Conservation (phyloP, 1,139 yeast genomes). For the Diutina catenulata region DNA sequence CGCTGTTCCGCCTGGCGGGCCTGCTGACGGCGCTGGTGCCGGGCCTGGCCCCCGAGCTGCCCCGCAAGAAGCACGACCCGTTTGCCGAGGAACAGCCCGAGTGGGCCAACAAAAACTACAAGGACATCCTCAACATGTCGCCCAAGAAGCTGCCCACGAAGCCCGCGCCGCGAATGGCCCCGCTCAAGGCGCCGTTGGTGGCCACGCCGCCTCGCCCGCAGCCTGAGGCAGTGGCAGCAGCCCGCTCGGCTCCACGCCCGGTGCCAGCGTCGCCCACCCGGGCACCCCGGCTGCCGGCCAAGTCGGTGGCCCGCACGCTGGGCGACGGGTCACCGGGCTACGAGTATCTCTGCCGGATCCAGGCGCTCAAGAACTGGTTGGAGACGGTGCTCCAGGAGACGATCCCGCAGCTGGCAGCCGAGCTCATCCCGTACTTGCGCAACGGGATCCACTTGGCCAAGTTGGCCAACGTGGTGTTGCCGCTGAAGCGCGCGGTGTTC, state of each 20-base stretch:
- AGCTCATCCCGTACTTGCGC: conserved; percentile 44
- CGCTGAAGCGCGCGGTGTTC: conserved; percentile 41
- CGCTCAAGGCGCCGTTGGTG: conserved; percentile 5
- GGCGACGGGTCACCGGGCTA: conserved; percentile 24
- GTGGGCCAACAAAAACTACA: conserved; percentile 15
- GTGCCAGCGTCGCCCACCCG: not conserved
- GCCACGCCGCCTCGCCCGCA: not conserved
- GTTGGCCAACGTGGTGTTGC: conserved; percentile 61
- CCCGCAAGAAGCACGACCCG: conserved; percentile 1
- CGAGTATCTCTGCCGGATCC: conserved; percentile 81
- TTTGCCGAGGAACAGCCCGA: conserved; percentile 12
- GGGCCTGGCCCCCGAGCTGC: too few relatives aligned
- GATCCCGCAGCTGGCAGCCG: conserved; percentile 42
- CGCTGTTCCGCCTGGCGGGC: conserved; percentile 1
- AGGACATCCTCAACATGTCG: conserved; percentile 6
- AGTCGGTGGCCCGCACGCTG: not conserved
- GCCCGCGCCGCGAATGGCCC: conserved; percentile 7
- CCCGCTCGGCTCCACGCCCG: not conserved
- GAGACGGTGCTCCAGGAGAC: conserved; percentile 38
- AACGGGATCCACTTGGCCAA: conserved; percentile 84
- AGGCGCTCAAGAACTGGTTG: conserved; percentile 62
- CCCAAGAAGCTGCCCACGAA: conserved; percentile 8
- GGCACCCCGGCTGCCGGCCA: not conserved
- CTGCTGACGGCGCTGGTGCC: not conserved
- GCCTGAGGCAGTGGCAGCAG: not conserved